Conservation (phyloP, 805 yeast species). For the Ogataea minuta region DNA sequence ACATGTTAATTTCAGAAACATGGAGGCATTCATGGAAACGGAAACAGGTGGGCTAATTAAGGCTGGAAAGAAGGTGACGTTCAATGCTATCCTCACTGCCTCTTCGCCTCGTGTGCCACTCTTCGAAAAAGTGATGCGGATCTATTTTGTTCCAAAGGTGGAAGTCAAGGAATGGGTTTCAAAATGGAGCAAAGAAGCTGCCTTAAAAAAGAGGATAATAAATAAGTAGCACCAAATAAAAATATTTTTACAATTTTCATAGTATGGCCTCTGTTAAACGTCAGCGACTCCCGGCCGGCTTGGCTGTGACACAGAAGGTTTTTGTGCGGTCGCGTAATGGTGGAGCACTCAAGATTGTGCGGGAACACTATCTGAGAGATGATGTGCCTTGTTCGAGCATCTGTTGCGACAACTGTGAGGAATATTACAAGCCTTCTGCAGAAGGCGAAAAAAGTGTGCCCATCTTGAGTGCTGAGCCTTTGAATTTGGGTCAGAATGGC, state of each 20-base stretch:
- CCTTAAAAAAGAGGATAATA: slow-evolving; percentile 33
- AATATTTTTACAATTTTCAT: not conserved
- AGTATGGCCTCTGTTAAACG: slow-evolving; percentile 27
- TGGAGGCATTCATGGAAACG: slow-evolving; percentile 82
- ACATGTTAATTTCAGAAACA: slow-evolving; percentile 55
- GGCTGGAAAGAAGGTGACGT: slow-evolving; percentile 71
- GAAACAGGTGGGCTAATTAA: slow-evolving; percentile 79
- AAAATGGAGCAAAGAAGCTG: slow-evolving; percentile 61
- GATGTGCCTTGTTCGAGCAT: slow-evolving; percentile 90
- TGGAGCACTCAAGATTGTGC: slow-evolving; percentile 82
- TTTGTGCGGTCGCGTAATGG: slow-evolving; percentile 90
- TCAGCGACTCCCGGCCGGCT: slow-evolving; percentile 48
- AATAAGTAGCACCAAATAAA: slow-evolving; percentile 2
- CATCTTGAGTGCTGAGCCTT: slow-evolving; percentile 63
- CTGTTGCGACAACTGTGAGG: slow-evolving; percentile 62
- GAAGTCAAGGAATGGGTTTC: slow-evolving; percentile 64
- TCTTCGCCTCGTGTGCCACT: slow-evolving; percentile 68
- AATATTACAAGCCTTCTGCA: slow-evolving; percentile 57
- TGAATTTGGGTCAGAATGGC: slow-evolving; percentile 36
- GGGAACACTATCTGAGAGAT: slow-evolving; percentile 89
- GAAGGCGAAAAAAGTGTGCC: slow-evolving; percentile 64
- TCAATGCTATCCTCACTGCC: slow-evolving; percentile 62
- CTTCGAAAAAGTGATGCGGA: slow-evolving; percentile 67
- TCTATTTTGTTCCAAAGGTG: slow-evolving; percentile 76
- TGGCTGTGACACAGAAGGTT: slow-evolving; percentile 79